Percentiles rank a stretch among this genome's conserved stretches.
These are phyloP conservation scores for Ligustrum vulgare DNA, from an alignment of 257 asterid species.

Conservation along the genomic window DNA sequence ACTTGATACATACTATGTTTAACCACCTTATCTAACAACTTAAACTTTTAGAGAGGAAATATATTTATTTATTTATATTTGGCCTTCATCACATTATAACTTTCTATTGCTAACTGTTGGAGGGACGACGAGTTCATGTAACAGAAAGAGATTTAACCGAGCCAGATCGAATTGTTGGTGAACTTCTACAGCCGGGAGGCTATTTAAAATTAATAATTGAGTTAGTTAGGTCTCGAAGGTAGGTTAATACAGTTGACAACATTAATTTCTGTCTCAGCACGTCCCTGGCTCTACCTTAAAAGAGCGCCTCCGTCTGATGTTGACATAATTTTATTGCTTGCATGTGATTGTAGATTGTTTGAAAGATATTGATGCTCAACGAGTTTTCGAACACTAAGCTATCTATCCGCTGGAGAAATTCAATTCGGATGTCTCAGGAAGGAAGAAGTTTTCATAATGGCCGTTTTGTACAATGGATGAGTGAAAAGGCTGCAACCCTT, in stretches of 20 bases:
- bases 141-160: conserved; percentile 33
- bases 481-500: no score
- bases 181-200: conserved; percentile 39
- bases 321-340: background rate
- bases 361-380: conserved; percentile 24
- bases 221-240: conserved; percentile 40
- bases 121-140: conserved; percentile 36
- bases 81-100: background rate
- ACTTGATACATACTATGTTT: no score
- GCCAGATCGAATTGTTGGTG: conserved; percentile 39
- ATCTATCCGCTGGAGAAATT: no score
- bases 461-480: no score
- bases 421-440: no score
- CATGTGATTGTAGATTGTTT: conserved; percentile 24
- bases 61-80: background rate
- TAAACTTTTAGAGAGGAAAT: background rate
- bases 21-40: no score
- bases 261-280: background rate
- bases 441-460: no score
- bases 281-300: no score
- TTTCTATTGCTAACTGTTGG: conserved; percentile 8
- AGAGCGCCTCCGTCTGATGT: background rate
- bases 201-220: conserved; percentile 31
- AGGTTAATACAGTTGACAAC: background rate
- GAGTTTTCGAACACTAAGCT: no score